A percentile compares a stretch with the other conserved stretches of the same genome.
Conservation (phyloP, 495 filamentous ascomycete species). For the Cryomyces minteri region DNA sequence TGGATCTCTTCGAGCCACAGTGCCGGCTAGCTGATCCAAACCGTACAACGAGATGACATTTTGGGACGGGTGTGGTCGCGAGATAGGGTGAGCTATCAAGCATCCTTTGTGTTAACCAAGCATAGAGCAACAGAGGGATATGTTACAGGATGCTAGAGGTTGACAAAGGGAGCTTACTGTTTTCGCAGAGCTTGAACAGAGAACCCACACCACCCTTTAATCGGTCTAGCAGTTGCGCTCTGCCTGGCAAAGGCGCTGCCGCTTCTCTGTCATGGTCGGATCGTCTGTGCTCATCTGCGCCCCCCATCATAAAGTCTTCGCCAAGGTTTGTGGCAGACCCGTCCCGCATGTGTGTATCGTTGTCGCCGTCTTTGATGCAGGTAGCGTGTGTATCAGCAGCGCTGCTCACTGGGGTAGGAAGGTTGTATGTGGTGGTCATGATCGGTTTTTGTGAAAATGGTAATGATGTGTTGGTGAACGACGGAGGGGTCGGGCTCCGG, state of each 20-base stretch:
- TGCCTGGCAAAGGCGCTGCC: background rate
- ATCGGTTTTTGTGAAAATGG: conserved; percentile 11
- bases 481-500: conserved; percentile 18
- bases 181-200: conserved; percentile 19
- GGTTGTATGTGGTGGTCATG: conserved; percentile 12
- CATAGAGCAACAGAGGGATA: conserved; percentile 12
- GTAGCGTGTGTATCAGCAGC: conserved; percentile 14
- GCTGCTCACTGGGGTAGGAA: conserved; percentile 27
- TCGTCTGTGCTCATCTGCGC: conserved; percentile 11
- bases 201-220: conserved; percentile 7
- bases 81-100: conserved; percentile 21
- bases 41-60: conserved; percentile 47
- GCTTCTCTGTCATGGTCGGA: conserved; percentile 23
- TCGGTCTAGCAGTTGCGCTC: conserved; percentile 1
- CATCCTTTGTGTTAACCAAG: conserved; percentile 11
- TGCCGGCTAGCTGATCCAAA: conserved; percentile 38
- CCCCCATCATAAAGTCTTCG: conserved; percentile 6
- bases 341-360: conserved; percentile 19
- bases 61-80: conserved; percentile 35
- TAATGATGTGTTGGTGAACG: conserved; percentile 10
- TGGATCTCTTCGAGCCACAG: conserved; percentile 45
- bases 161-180: conserved; percentile 18
- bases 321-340: conserved; percentile 4
- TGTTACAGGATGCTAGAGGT: conserved; percentile 11
- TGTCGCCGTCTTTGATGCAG: conserved; percentile 17